Conservation (phyloP, 345 rosid genomes). For the Nephelium lappaceum region DNA sequence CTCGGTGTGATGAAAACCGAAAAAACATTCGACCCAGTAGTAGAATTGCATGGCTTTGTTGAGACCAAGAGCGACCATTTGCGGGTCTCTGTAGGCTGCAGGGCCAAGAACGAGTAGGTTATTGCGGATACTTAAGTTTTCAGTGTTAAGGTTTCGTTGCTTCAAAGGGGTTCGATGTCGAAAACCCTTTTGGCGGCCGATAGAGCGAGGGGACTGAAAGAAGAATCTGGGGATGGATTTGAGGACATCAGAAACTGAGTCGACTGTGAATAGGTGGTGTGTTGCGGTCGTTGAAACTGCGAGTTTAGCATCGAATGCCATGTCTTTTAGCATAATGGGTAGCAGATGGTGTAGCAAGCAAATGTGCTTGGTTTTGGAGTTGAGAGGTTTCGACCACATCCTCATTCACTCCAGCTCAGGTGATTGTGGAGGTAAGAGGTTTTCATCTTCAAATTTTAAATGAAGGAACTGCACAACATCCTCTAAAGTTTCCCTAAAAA, state of each 20-base stretch:
- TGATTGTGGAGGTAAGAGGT: too few species aligned
- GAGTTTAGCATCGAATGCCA: slow-evolving; percentile 60
- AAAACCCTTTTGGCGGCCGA: slow-evolving; percentile 68
- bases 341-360: slow-evolving; percentile 40
- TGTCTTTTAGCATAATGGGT: slow-evolving; percentile 57
- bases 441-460: too few species aligned
- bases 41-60: slow-evolving; percentile 71
- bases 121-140: slow-evolving; percentile 35
- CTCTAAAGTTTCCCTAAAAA: too few species aligned
- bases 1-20: slow-evolving; percentile 59
- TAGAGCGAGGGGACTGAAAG: slow-evolving; percentile 73
- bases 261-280: slow-evolving; percentile 38
- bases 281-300: slow-evolving; percentile 41
- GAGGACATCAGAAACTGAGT: slow-evolving; percentile 58
- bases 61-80: slow-evolving; percentile 51
- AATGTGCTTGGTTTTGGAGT: slow-evolving; percentile 29
- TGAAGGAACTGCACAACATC: too few species aligned
- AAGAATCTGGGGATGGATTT: slow-evolving; percentile 69
- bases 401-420: too few species aligned
- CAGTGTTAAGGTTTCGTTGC: slow-evolving; percentile 58
- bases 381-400: slow-evolving; percentile 21
- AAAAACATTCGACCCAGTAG: slow-evolving; percentile 53
- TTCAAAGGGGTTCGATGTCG: slow-evolving; percentile 79
- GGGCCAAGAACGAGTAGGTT: slow-evolving; percentile 62
- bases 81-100: slow-evolving; percentile 72